Conservation (phyloP, 306 rosid species). For the Glycine soja region DNA sequence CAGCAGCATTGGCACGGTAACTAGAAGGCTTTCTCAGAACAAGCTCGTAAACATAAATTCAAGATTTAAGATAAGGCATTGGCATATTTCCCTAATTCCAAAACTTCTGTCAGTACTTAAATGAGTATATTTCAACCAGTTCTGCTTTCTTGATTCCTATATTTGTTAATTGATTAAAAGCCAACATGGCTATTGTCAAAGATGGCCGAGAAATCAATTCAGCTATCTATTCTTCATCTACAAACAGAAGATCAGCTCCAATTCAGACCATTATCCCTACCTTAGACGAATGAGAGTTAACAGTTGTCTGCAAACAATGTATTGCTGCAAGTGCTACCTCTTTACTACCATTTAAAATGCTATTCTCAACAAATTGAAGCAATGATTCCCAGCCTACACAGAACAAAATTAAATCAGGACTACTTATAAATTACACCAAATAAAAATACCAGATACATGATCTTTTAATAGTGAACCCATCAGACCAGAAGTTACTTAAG, state of each 20-base stretch:
- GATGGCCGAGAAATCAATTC: conserved; percentile 22
- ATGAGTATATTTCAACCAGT: conserved; percentile 41
- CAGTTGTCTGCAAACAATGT: conserved; percentile 85
- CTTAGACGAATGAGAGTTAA: conserved; percentile 88
- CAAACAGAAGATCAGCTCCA: conserved; percentile 38
- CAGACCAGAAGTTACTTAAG: conserved; percentile 86
- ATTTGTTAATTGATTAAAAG: conserved; percentile 38
- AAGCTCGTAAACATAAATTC: conserved; percentile 78
- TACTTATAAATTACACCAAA: conserved; percentile 35
- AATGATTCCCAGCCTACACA: conserved; percentile 92
- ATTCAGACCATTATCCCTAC: conserved; percentile 52
- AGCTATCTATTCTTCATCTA: conserved; percentile 34
- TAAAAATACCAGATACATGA: conserved; percentile 43
- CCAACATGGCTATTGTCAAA: conserved; percentile 36
- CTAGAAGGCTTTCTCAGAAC: conserved; percentile 75
- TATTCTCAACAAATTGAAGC: conserved; percentile 84
- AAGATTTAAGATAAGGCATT: conserved; percentile 77
- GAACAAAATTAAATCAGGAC: conserved; percentile 42
- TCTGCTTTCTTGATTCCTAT: conserved; percentile 28
- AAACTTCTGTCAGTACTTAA: conserved; percentile 50
- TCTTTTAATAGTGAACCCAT: conserved; percentile 57
- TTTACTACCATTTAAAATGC: conserved; percentile 83
- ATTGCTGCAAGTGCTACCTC: conserved; percentile 98
- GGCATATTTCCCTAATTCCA: conserved; percentile 86
- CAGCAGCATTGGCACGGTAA: conserved; percentile 65